Base-by-base conservation (phyloP, 2,329 filamentous ascomycete species). In the Ophiostoma angusticollis region DNA sequence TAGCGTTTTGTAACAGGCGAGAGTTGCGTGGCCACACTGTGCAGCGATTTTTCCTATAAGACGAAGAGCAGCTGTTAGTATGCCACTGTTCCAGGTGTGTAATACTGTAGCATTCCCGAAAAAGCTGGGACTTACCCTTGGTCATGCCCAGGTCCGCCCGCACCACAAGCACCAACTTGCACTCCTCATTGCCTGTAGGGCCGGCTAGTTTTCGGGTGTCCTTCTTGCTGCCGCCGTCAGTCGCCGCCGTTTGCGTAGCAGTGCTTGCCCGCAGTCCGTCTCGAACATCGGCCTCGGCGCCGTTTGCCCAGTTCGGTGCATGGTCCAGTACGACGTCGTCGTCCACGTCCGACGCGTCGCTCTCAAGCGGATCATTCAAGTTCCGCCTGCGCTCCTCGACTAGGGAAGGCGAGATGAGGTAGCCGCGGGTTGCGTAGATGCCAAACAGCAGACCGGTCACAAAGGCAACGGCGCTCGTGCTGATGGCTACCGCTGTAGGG, bases 121-220 rank as follows among this genome's bases (percentile, higher is more conserved):
- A n/a, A 27, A 4, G 5, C 2, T 13, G 4, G 9, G 5, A 19
- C 13, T 11, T 65, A 91, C 89, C 89, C 64, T 94, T 96, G 9
- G 83, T 91, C 91, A 98, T 98, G 52, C 89, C 89, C 52, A 98
- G 61, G 63, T 98, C 91, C 14, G 85, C 94, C 55, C 91, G 68
- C 40, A 96, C 89, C 4, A 94, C 84, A 24, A 98, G 66, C 12
- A 95, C 84, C 42, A 96, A 68, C 64, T 96, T 96, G 66, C 89
- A 94, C 59, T 95, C 87, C 60, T 95, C 87, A 18, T 64, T 68
- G 32, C 64, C 16, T 50, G 52, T 30, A 53, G 53, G 35, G 50
- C 47, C 53, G 63, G 64, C 45, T 56, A 61, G 46, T 57, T 63
- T 51, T 67, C n/a, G n/a, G n/a, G n/a, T 51, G 50, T 69, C 62